These are phyloP conservation scores for Chytriomyces hyalinus DNA, from an alignment of 192 early-diverging fungal species.

Conservation along the genomic window DNA sequence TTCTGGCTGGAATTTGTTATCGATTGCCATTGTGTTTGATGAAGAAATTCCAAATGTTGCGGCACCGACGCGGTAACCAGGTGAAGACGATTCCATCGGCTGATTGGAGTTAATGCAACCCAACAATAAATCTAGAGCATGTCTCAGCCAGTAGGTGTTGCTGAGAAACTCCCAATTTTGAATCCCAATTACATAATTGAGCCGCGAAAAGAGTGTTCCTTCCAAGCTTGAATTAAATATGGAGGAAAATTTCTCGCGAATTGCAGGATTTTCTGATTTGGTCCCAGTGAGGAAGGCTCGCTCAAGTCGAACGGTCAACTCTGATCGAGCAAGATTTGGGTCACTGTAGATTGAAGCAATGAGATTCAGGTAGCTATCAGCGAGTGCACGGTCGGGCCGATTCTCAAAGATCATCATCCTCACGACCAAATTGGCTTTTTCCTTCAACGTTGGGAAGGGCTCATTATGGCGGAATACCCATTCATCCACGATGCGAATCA, in stretches of 20 bases:
- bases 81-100: constrained; percentile 35
- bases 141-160: constrained; percentile 89
- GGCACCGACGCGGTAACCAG: constrained; percentile 44
- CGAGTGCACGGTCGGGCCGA: constrained; percentile 68
- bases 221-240: constrained; percentile 80
- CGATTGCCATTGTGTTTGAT: constrained; percentile 10
- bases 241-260: constrained; percentile 79
- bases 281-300: constrained; percentile 94
- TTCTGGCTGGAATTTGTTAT: constrained; percentile 9
- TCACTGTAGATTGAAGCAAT: constrained; percentile 90
- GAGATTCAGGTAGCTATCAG: constrained; percentile 86
- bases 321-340: constrained; percentile 80
- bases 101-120: constrained; percentile 50
- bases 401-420: constrained; percentile 89
- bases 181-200: constrained; percentile 87
- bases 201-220: constrained; percentile 61
- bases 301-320: constrained; percentile 92
- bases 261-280: constrained; percentile 74
- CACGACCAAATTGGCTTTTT: constrained; percentile 91
- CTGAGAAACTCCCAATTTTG: constrained; percentile 96
- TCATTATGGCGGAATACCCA: constrained; percentile 88
- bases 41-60: constrained; percentile 48
- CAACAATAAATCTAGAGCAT: constrained; percentile 86
- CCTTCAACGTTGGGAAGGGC: constrained; percentile 94
- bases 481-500: constrained; percentile 81